Base-by-base conservation (phyloP, 805 yeast species). In the Sugiyamaella mastotermitis region DNA sequence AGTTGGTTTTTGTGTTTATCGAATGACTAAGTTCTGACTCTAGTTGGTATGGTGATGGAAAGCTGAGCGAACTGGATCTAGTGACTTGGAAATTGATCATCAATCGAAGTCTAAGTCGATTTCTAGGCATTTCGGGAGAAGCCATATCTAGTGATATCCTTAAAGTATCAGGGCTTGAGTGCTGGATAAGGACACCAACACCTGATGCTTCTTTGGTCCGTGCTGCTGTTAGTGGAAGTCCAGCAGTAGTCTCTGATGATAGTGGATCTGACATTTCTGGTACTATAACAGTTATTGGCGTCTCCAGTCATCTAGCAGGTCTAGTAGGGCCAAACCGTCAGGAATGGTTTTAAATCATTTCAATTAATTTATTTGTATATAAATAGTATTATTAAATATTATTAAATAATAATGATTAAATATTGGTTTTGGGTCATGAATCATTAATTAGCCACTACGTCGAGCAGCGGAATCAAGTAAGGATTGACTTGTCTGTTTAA, bases 31-130 rank as follows among this genome's bases (percentile, higher is more conserved):
- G 9, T 10, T 10, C 9, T 13, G 9, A 10, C 3, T 15, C 8
- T 10, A 23, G 19, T 15, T 3, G 11, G 5, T 22, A 19, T 17
- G 9, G 3, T 13, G 28, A 11, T 11, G 23, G 22, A 17, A 16
- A 2, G 21, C 16, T 38, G 5, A 9, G 30, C 5, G 35, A 35
- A 1, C 25, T 50, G 13, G 64, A 60, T 34, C 27, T 46, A 18
- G 37, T 60, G 18, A 49, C 61, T 3, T 60, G 64, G 64, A 44
- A 47, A 33, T 39, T 58, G 21, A 28, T 50, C 15, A 41, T 57
- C 9, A 27, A 38, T 13, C 29, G 42, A 2, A 47, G 56, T 13
- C 24, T 60, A 23, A 14, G 39, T 7, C 36, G 43, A 31, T 52
- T 48, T 33, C 48, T 50, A 5, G 65, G 65, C 2, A 22, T 50